Evolutionary conservation across 208 protist genomes (phyloP).

Genomic region (Willaertia magna): DNA sequence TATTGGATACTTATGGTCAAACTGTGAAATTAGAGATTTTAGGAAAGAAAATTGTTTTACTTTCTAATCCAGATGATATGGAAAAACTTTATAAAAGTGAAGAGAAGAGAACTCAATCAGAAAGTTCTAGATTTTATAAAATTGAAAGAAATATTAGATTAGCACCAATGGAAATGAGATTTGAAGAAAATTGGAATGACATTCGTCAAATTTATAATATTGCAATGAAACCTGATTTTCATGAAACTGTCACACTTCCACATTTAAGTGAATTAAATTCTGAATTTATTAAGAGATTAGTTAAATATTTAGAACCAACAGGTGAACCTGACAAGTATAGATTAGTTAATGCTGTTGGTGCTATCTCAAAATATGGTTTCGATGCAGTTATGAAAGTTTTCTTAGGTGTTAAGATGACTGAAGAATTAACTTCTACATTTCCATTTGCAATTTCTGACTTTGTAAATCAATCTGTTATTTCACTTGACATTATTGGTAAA

Average conservation of each 20-base stretch:
- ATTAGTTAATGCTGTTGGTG: not conserved
- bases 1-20: no score
- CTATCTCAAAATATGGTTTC: not conserved
- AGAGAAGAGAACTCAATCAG: no score
- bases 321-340: not conserved
- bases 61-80: no score
- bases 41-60: no score
- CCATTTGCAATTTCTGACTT: no score
- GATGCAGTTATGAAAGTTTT: not conserved
- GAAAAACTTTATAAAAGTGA: no score
- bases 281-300: not conserved
- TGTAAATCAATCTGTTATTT: no score
- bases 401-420: not conserved
- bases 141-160: no score
- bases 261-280: not conserved
- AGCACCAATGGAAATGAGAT: not conserved
- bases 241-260: not conserved
- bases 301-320: not conserved
- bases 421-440: no score
- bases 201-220: not conserved
- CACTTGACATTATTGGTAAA: no score
- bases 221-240: not conserved
- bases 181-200: not conserved
- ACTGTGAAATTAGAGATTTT: no score
- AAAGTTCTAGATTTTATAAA: no score